phyloP scores from a whole-genome alignment of 805 yeast genomes.

The Candida krabiensis region DNA sequence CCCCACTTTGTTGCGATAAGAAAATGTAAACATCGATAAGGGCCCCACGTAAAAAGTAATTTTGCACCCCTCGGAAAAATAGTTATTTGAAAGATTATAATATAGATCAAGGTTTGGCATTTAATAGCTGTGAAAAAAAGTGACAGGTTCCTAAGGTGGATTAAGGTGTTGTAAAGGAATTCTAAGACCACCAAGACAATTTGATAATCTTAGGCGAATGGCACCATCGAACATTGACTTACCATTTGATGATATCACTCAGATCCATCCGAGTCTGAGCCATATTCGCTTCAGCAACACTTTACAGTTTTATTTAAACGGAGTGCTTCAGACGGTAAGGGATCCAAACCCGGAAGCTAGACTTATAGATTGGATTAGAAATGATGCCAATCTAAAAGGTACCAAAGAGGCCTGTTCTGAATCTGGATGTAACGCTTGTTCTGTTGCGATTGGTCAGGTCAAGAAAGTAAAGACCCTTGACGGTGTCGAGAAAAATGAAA shows the following conservation, averaged over 20 bases:
- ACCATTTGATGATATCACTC: constrained; percentile 19
- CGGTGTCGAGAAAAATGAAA: constrained; percentile 20
- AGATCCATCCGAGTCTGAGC: constrained; percentile 22
- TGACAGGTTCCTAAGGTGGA: too few relatives aligned
- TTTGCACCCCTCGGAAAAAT: too few relatives aligned
- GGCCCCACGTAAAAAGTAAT: too few relatives aligned
- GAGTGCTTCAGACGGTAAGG: constrained; percentile 33
- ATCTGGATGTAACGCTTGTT: constrained; percentile 54
- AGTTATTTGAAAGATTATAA: too few relatives aligned
- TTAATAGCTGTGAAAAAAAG: too few relatives aligned
- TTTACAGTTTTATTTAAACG: constrained; percentile 40
- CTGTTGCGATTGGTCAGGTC: constrained; percentile 41
- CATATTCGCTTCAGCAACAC: constrained; percentile 29
- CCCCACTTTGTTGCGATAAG: too few relatives aligned
- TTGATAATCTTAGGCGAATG: too few relatives aligned
- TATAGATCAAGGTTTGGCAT: too few relatives aligned
- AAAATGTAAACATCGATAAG: too few relatives aligned
- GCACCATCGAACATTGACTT: constrained; percentile 24
- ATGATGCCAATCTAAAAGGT: constrained; percentile 38
- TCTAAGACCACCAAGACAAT: too few relatives aligned
- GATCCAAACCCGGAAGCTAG: constrained; percentile 45
- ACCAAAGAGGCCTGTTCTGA: constrained; percentile 51
- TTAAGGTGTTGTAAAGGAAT: too few relatives aligned
- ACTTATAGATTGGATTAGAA: constrained; percentile 42
- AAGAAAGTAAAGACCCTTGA: constrained; percentile 17